These are phyloP conservation scores for Colletotrichum liaoningense DNA, from an alignment of 2,329 filamentous ascomycete genomes.

Conservation along the genomic window DNA sequence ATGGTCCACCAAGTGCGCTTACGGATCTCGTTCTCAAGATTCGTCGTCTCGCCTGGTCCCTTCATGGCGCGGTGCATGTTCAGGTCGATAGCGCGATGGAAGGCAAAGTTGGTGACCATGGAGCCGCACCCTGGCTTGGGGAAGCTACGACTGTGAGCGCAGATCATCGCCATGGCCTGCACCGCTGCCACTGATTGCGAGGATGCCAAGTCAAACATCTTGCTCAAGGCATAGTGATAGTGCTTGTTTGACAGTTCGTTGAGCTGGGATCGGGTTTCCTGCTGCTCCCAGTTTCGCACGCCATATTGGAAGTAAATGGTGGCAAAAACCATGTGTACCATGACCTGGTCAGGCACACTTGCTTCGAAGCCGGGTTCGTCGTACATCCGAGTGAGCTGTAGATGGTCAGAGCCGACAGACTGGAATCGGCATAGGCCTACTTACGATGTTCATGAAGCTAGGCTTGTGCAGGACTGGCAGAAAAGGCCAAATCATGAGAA, in stretches of 20 bases:
- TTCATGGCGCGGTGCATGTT: conserved; percentile 80
- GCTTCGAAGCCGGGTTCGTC: conserved; percentile 75
- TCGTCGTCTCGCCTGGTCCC: conserved; percentile 55
- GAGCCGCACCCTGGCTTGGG: conserved; percentile 83
- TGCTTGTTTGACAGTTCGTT: conserved; percentile 79
- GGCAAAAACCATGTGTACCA: conserved; percentile 83
- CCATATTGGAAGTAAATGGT: conserved; percentile 83
- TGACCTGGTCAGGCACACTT: conserved; percentile 73
- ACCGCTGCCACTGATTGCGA: conserved; percentile 74
- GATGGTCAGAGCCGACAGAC: neutral
- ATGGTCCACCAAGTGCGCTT: conserved; percentile 84
- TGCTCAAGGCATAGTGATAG: conserved; percentile 80
- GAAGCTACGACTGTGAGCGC: conserved; percentile 78
- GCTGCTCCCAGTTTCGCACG: conserved; percentile 72
- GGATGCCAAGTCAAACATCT: conserved; percentile 73
- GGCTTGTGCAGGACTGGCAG: conserved; percentile 83
- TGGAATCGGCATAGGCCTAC: conserved; percentile 38
- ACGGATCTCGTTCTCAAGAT: conserved; percentile 78
- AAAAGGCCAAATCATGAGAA: conserved; percentile 77
- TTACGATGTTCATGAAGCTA: conserved; percentile 75
- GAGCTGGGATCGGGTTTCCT: conserved; percentile 64
- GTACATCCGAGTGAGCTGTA: conserved; percentile 73
- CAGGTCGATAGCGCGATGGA: conserved; percentile 78
- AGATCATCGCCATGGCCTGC: conserved; percentile 80
- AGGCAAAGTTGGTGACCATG: conserved; percentile 72